Conservation (phyloP, 345 rosid genomes). For the Viola odorata region DNA sequence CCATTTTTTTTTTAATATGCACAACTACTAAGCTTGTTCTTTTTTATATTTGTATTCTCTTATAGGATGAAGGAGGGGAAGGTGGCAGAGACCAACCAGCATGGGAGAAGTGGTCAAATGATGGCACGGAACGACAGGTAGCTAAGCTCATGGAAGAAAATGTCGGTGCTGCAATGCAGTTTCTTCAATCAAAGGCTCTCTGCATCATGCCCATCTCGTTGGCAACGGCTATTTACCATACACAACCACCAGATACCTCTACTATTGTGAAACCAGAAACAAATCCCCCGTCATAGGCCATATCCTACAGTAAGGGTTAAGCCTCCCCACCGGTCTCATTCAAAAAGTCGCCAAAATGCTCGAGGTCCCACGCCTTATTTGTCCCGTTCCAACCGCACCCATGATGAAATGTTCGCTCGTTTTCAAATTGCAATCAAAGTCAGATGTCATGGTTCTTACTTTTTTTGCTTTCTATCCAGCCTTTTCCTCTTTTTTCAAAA, state of each 20-base stretch:
- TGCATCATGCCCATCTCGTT: constrained; percentile 98
- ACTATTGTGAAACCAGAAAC: constrained; percentile 72
- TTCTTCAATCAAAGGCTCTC: constrained; percentile 93
- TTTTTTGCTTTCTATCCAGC: constrained; percentile 26
- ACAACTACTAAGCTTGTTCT: constrained; percentile 5
- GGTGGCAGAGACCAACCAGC: constrained; percentile 79
- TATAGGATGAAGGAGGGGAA: constrained; percentile 76
- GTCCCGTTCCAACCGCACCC: constrained; percentile 17
- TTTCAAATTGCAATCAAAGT: constrained; percentile 58
- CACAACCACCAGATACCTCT: constrained; percentile 74
- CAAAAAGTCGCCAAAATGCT: constrained; percentile 12
- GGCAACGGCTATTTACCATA: constrained; percentile 82
- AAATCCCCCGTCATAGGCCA: constrained; percentile 55
- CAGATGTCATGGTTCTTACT: constrained; percentile 46
- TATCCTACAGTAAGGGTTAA: constrained; percentile 10
- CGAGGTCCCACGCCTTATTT: constrained; percentile 23
- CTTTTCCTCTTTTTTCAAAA: constrained; percentile 15
- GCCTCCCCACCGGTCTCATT: constrained; percentile 33
- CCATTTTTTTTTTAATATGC: constrained; percentile 2
- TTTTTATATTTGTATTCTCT: background rate
- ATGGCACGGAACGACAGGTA: constrained; percentile 88
- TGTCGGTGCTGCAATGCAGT: constrained; percentile 95
- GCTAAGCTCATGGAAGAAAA: constrained; percentile 99
- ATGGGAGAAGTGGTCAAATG: constrained; percentile 98
- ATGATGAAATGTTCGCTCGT: constrained; percentile 20